A percentile compares a stretch with the other conserved stretches of the same genome.
Conservation (phyloP, 1,139 yeast genomes). For the Diutina catenulata region DNA sequence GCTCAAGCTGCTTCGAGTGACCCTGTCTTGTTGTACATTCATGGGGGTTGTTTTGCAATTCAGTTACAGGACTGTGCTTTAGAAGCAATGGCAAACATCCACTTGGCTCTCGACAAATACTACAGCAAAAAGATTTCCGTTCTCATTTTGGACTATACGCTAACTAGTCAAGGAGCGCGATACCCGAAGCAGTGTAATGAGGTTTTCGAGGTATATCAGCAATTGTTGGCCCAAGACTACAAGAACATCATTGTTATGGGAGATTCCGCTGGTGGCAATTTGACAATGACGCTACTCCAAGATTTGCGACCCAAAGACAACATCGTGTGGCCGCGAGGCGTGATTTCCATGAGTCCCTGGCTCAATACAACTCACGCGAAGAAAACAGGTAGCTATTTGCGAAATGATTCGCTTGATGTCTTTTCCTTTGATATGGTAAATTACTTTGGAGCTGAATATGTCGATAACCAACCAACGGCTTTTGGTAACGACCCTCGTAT, state of each 20-base stretch:
- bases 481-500: neutral
- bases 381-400: constrained; percentile 5
- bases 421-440: constrained; percentile 5
- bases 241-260: constrained; percentile 26
- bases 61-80: constrained; percentile 6
- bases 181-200: constrained; percentile 33
- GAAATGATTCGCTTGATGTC: constrained; percentile 8
- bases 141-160: constrained; percentile 27
- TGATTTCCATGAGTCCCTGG: constrained; percentile 4
- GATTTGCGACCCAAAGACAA: neutral
- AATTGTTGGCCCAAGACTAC: constrained; percentile 18
- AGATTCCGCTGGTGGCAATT: constrained; percentile 38
- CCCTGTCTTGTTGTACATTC: constrained; percentile 7
- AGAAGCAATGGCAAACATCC: constrained; percentile 7
- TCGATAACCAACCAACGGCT: neutral
- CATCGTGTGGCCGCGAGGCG: neutral
- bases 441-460: constrained; percentile 6
- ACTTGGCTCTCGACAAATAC: neutral
- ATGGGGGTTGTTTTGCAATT: constrained; percentile 9
- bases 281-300: constrained; percentile 23
- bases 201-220: constrained; percentile 17
- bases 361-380: neutral
- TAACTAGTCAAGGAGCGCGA: constrained; percentile 16
- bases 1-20: neutral
- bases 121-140: constrained; percentile 13